Conservation (phyloP, 257 asterid genomes). For the Asclepias syriaca region DNA sequence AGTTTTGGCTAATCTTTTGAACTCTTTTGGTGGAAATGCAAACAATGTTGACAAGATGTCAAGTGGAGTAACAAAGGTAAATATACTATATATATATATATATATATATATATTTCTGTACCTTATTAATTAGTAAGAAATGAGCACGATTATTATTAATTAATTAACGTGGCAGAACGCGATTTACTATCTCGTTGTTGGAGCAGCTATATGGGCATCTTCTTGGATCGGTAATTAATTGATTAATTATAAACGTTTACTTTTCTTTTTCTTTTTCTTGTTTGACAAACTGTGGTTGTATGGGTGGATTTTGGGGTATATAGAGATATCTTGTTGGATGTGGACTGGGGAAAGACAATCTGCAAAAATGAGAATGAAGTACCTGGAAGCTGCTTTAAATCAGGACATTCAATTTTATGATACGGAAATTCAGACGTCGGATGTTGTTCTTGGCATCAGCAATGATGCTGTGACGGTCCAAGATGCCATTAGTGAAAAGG, state of each 20-base stretch:
- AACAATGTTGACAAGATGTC: constrained; percentile 91
- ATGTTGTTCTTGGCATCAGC: constrained; percentile 81
- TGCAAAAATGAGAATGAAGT: constrained; percentile 78
- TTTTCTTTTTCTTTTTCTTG: too few species aligned
- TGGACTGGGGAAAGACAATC: constrained; percentile 96
- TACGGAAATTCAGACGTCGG: constrained; percentile 80
- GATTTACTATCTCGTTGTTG: constrained; percentile 90
- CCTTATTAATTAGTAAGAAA: too few species aligned
- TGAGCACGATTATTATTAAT: too few species aligned
- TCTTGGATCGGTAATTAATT: constrained; percentile 90
- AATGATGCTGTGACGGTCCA: constrained; percentile 88
- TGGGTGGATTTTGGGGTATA: constrained; percentile 27
- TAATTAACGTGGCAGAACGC: constrained; percentile 81
- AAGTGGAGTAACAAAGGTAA: constrained; percentile 79
- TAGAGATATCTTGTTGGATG: constrained; percentile 98
- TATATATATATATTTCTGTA: too few species aligned
- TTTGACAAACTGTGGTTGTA: too few species aligned
- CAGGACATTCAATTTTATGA: constrained; percentile 87
- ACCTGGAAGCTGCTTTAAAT: constrained; percentile 70
- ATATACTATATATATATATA: too few species aligned
- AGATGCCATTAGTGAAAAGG: constrained; percentile 97
- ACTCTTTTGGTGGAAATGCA: constrained; percentile 90
- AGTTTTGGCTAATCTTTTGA: constrained; percentile 96
- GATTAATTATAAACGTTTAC: too few species aligned
- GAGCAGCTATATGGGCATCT: constrained; percentile 99